phyloP scores from a whole-genome alignment of 352 stramenopile species.

The Phytophthora ramorum region DNA sequence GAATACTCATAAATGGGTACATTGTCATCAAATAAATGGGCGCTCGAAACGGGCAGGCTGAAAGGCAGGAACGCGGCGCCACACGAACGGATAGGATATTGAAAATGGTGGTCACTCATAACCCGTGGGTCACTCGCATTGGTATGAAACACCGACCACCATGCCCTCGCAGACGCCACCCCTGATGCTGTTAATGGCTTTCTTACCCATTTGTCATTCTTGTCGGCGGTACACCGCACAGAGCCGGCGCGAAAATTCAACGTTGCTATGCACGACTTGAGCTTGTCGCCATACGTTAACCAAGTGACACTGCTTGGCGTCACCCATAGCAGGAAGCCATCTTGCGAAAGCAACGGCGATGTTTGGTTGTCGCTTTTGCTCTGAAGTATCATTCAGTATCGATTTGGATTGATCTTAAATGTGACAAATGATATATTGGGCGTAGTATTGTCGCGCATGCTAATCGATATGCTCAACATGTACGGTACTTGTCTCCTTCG shows the following conservation, averaged over 20 bases:
- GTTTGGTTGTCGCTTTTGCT: too few relatives aligned
- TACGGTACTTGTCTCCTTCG: too few relatives aligned
- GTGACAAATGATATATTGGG: too few relatives aligned
- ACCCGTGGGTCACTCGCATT: background rate
- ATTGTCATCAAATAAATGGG: background rate
- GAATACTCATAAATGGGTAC: slow-evolving; percentile 1
- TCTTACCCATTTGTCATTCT: slow-evolving; percentile 3
- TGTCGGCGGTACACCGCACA: slow-evolving; percentile 9
- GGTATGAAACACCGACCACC: background rate
- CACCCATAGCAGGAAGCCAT: background rate
- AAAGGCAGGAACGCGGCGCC: background rate
- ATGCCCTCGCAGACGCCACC: too few relatives aligned
- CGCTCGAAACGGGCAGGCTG: background rate
- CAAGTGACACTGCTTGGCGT: slow-evolving; percentile 6
- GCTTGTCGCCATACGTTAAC: slow-evolving; percentile 16
- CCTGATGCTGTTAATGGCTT: background rate
- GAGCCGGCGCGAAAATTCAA: background rate
- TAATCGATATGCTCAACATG: too few relatives aligned
- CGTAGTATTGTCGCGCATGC: too few relatives aligned
- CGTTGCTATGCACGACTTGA: slow-evolving; percentile 30
- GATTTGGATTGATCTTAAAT: too few relatives aligned
- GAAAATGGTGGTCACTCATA: background rate
- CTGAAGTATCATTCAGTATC: too few relatives aligned
- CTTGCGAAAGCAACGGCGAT: too few relatives aligned
- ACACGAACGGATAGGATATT: too few relatives aligned